Conservation (phyloP, 495 filamentous ascomycete species). For the Daldinia bambusicola region DNA sequence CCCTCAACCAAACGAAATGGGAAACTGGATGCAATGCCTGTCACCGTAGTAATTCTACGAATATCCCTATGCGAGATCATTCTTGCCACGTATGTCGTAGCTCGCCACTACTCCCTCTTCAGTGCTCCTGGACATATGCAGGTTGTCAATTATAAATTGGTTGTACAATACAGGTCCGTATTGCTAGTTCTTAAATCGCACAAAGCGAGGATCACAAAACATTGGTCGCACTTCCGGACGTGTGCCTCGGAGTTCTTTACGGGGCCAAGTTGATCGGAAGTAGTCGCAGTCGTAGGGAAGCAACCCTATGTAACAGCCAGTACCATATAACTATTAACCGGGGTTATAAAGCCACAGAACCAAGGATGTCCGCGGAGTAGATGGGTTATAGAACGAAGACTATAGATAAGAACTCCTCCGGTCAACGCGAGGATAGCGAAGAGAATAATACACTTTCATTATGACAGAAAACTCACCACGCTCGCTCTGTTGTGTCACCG, state of each 20-base stretch:
- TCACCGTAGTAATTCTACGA: conserved; percentile 26
- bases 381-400: conserved; percentile 22
- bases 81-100: conserved; percentile 38
- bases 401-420: conserved; percentile 19
- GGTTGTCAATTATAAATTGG: conserved; percentile 10
- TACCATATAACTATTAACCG: conserved; percentile 11
- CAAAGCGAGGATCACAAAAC: conserved; percentile 4
- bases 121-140: conserved; percentile 2
- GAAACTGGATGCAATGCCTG: conserved; percentile 25
- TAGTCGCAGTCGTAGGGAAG: conserved; percentile 21
- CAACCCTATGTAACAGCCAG: conserved; percentile 12
- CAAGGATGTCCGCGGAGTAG: conserved; percentile 30
- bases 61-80: conserved; percentile 43
- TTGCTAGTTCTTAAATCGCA: conserved; percentile 14
- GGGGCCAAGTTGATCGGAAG: conserved; percentile 17
- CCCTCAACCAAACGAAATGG: conserved; percentile 17
- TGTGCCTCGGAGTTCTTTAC: not conserved
- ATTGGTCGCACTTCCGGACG: not conserved
- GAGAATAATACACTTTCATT: conserved; percentile 14
- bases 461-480: conserved; percentile 7
- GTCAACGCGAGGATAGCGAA: conserved; percentile 1
- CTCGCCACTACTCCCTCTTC: conserved; percentile 17
- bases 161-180: conserved; percentile 9
- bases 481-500: conserved; percentile 25
- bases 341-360: conserved; percentile 7